A percentile compares a stretch with the other conserved stretches of the same genome.
These are phyloP conservation scores for Saccharomycopsis hybrid DNA, from an alignment of 1,139 yeast species.

Conservation along the genomic window DNA sequence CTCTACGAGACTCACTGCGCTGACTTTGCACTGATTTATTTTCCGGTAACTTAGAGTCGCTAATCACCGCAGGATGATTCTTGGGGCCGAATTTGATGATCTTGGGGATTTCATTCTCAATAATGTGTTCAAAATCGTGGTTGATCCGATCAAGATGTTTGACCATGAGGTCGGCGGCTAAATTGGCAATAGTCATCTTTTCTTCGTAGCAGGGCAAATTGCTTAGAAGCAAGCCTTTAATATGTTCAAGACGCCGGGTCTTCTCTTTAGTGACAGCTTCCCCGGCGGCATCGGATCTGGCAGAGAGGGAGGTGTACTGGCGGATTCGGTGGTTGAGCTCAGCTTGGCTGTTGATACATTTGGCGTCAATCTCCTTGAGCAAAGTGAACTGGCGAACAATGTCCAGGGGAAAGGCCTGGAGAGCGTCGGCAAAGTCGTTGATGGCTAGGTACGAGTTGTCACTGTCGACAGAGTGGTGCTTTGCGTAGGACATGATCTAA, in stretches of 20 bases:
- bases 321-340: constrained; percentile 53
- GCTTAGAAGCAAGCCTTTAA: constrained; percentile 8
- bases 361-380: constrained; percentile 90
- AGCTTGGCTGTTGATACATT: constrained; percentile 75
- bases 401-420: constrained; percentile 86
- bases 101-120: constrained; percentile 67
- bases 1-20: constrained; percentile 79
- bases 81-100: constrained; percentile 57
- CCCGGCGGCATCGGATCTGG: constrained; percentile 30
- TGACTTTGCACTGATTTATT: constrained; percentile 60
- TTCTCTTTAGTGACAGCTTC: constrained; percentile 30
- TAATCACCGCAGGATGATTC: constrained; percentile 80
- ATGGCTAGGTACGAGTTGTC: constrained; percentile 55
- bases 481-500: too few species aligned
- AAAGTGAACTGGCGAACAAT: constrained; percentile 80
- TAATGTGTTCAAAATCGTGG: constrained; percentile 69
- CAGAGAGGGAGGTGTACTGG: constrained; percentile 18
- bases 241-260: constrained; percentile 41
- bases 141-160: constrained; percentile 70
- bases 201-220: constrained; percentile 86
- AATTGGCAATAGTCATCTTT: constrained; percentile 94
- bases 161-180: constrained; percentile 73
- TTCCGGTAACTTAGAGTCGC: constrained; percentile 40
- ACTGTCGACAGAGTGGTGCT: too few species aligned
- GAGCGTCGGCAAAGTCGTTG: constrained; percentile 85